Conservation (phyloP, 2,329 filamentous ascomycete species). For the Fusarium penzigii region DNA sequence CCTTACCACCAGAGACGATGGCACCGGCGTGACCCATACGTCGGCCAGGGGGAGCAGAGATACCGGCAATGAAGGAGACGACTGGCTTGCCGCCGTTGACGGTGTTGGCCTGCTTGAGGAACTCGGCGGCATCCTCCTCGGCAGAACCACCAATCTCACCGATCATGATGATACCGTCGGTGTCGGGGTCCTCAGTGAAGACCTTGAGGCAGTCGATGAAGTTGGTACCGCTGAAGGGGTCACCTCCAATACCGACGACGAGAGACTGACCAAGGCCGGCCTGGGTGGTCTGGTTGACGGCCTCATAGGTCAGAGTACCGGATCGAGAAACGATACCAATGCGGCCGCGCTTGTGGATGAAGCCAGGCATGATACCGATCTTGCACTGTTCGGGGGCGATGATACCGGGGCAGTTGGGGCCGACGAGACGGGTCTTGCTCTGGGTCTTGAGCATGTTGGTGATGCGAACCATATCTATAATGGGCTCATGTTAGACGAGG, state of each 20-base stretch:
- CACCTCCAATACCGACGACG: slow-evolving; percentile 96
- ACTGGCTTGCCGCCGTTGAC: slow-evolving; percentile 85
- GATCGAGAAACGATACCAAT: slow-evolving; percentile 98
- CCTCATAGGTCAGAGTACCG: slow-evolving; percentile 98
- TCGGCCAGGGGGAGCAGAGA: slow-evolving; percentile 92
- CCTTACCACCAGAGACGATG: slow-evolving; percentile 97
- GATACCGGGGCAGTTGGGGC: slow-evolving; percentile 97
- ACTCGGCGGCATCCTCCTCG: slow-evolving; percentile 97
- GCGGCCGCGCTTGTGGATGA: slow-evolving; percentile 99
- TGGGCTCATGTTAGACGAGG: slow-evolving; percentile 16
- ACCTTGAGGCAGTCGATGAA: slow-evolving; percentile 99
- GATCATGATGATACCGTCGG: slow-evolving; percentile 99
- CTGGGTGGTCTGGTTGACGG: slow-evolving; percentile 98
- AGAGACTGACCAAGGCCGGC: slow-evolving; percentile 96
- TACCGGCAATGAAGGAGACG: slow-evolving; percentile 97
- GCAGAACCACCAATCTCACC: slow-evolving; percentile 97
- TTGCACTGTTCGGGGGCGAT: slow-evolving; percentile 97
- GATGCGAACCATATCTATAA: slow-evolving; percentile 94
- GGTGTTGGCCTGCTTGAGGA: slow-evolving; percentile 89
- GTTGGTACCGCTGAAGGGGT: slow-evolving; percentile 98
- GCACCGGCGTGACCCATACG: slow-evolving; percentile 99
- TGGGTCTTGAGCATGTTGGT: slow-evolving; percentile 98
- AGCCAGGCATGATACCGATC: slow-evolving; percentile 98
- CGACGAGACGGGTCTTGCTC: slow-evolving; percentile 93
- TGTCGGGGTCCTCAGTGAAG: slow-evolving; percentile 94